Base-by-base conservation (phyloP, 2,329 filamentous ascomycete genomes). In the Dothidotthia symphoricarpi region DNA sequence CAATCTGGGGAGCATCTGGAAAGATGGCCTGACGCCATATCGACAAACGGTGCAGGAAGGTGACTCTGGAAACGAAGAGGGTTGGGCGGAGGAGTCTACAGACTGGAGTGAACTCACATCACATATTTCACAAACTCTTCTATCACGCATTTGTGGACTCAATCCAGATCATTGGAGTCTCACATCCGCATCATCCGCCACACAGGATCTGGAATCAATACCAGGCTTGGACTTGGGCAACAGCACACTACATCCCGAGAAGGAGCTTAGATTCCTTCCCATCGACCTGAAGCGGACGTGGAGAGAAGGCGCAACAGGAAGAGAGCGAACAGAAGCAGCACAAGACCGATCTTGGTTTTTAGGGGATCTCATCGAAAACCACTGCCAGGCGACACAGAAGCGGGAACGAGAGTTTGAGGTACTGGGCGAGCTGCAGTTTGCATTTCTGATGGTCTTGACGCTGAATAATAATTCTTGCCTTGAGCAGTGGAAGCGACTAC, bases 401-500 rank as follows among this genome's bases (percentile, higher is more conserved):
- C 51, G 55, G 22, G 47, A 34, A 14, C 53, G 41, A 30, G 64
- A 68, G 39, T 48, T 47, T 26, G 59, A 63, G 34, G 59, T 69
- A 10, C 57, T 83, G 11, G 81, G 78, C 12, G 81, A 83, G 52
- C 53, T 83, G 37, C 78, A 83, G 48, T 80, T 83, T 52, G 73
- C 72, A 22, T 83, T 83, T 50, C 61, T 83, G 8, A 82, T 80
- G 75, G 70, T 80, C 2, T 54, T 83, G 41, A 81, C 78, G 4
- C 67, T 83, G 45, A 81, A 81, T 68, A 84, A 83, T 55, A 82
- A 77, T 56, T 82, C 79, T 2, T 83, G 80, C 52, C 64, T 83
- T 3, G 78, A 83, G 57, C 80, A 83, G 55, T 84, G 81, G 81
- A 82, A 80, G 54, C 66, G 81, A 25, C 49, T 83, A 9, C 62